Base-by-base conservation (phyloP, 78 protist genomes). In the Planoprotostelium fungivorum region DNA sequence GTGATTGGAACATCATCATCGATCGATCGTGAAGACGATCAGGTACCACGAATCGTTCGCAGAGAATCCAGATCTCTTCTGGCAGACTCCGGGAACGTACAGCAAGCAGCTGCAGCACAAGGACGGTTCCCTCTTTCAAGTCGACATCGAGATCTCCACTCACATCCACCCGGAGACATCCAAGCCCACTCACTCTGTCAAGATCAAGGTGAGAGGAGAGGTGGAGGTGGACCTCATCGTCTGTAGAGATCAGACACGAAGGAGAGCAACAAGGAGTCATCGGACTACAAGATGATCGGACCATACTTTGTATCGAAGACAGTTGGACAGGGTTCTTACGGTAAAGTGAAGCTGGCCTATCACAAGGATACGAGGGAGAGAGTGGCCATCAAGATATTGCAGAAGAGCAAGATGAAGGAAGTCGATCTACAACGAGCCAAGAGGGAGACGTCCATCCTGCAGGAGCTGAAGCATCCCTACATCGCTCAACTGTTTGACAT, bases 371-470 rank as follows among this genome's bases (percentile, higher is more conserved):
- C 92, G 37, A 36, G 83, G 38, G 83, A 86, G 37, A 89, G 87
- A 85, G 83, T 90, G 51, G 92, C 92, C 35, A 86, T 90, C 37
- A 90, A 90, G 83, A 92, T 90, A 23, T 84, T 90, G 63, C 87
- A 90, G 31, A 90, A 86, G 87, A 87, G 84, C 25, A 88, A 90
- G 87, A 90, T 90, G 92, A 90, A 88, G 31, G 88, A 85, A 38
- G 37, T 89, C 0, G 92, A 90, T 34, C 94, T 86, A 37, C 35
- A 85, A 38, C 63, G 92, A 86, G 86, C 90, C 83, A 90, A 86
- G 87, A 90, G 92, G 87, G 92, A 90, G 87, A 90, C 87, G 36
- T 88, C 86, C 73, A 90, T 90, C 63, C 84, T 90, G 87, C 63
- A 38, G 38, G 86, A 86, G 37, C 34, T 90, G 87, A 38, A 86